Base-by-base conservation (phyloP, 805 yeast genomes). In the Candida ponderosae region DNA sequence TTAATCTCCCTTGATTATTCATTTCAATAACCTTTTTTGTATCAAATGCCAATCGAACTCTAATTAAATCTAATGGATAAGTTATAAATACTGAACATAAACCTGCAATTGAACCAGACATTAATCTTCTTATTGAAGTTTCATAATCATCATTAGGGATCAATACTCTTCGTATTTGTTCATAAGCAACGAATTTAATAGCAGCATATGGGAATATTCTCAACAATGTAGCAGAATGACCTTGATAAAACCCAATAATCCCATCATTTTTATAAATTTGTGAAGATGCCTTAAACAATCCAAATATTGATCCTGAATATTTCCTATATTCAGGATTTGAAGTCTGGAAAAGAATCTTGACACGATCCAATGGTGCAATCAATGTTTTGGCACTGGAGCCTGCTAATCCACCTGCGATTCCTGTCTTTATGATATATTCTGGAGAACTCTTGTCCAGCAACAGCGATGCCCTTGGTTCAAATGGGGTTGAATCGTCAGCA, bases 201-300 rank as follows among this genome's bases (percentile, higher is more conserved):
- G 96, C 96, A 4, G 98, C 97, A 57, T 93, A 93, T 1, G 98
- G 98, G 57, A 93, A 90, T 4, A 93, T 86, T 43, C 98, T 70
- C 31, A 89, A 59, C 35, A 93, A 63, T 0, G 98, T 93, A 1
- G 94, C 96, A 5, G 95, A 85, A 57, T 93, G 98, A 30, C 98
- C 98, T 52, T 90, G 96, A 56, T 79, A 90, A 38, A 93, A 73
- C 2, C 98, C 98, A 31, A 63, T 44, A 1, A 79, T 33, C 15
- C 97, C 97, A 56, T 87, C 93, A 35, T 63, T 67, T 7, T 48
- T 39, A 62, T 76, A 76, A 19, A 93, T 89, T 39, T 74, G 70
- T 27, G 62, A 62, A 0, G 81, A 81, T 0, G 98, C 97, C 33
- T 66, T 63, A 43, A 77, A 68, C 38, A 93, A 63, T 2, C 98